phyloP scores from a whole-genome alignment of 1,284 basidiomycete species.

The Hypsizygus ulmarius region DNA sequence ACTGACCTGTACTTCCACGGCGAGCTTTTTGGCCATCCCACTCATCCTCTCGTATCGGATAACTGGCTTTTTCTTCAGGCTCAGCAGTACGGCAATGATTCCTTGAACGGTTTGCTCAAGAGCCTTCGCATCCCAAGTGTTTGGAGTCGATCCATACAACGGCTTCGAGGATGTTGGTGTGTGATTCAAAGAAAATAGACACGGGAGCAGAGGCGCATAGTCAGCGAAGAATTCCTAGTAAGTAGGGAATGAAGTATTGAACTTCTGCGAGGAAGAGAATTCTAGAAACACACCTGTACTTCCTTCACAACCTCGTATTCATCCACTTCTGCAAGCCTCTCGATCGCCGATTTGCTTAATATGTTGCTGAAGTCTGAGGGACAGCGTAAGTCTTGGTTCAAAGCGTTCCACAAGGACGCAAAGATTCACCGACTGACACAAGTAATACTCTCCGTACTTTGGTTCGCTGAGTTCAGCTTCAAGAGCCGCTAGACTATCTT shows the following conservation, averaged over 20 bases:
- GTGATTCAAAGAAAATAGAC: conserved; percentile 87
- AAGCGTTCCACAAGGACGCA: conserved; percentile 24
- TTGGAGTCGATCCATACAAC: conserved; percentile 67
- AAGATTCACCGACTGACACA: conserved; percentile 85
- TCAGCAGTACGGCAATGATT: conserved; percentile 86
- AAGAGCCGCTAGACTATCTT: conserved; percentile 80
- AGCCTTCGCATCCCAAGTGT: conserved; percentile 70
- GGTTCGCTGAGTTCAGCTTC: conserved; percentile 86
- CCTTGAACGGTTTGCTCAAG: conserved; percentile 81
- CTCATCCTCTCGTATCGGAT: conserved; percentile 97
- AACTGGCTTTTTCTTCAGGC: conserved; percentile 93
- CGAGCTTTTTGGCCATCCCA: conserved; percentile 86
- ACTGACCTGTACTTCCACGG: conserved; percentile 78
- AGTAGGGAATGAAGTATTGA: conserved; percentile 10
- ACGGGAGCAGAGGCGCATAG: conserved; percentile 85
- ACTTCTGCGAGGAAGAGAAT: too few species aligned
- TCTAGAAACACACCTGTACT: conserved; percentile 73
- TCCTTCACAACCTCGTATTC: conserved; percentile 96
- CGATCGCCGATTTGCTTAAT: conserved; percentile 87
- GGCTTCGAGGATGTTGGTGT: conserved; percentile 60
- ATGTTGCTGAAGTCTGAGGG: conserved; percentile 90
- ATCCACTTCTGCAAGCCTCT: conserved; percentile 91
- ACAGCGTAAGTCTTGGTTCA: conserved; percentile 22
- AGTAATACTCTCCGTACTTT: conserved; percentile 94
- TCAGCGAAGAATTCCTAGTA: conserved; percentile 92